Evolutionary conservation across 2,329 filamentous ascomycete genomes (phyloP), one percentile per base, ranked within the genome.

Genomic region (Nemania serpens): DNA sequence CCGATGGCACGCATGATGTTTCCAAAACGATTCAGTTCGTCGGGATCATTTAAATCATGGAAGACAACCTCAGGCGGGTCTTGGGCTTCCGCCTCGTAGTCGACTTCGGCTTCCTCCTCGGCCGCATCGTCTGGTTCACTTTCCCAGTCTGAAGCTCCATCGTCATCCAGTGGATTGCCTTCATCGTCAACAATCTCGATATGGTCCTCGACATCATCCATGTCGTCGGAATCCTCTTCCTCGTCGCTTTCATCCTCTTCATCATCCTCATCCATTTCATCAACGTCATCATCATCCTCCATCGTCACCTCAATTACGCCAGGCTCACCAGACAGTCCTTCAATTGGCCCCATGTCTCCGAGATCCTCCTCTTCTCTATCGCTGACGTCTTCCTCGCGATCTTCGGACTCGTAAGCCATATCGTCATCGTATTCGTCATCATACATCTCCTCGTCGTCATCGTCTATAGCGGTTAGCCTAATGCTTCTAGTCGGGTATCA

Each of bases 391-490:
- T 95, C 91, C 70, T 93, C 91, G 60, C 91, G 91, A 70, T 94
- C 91, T 65, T 84, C 85, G 0, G 88, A 88, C 71, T 81, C 84
- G 69, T 96, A 97, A 56, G 96, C 91, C 87, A 97, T 95, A 67
- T 96, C 94, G 39, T 97, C 92, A 68, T 92, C 94, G 61, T 91
- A 91, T 56, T 93, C 91, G 62, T 95, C 93, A 52, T 93, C 91
- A 68, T 97, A 96, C 91, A 97, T 95, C 69, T 95, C 92, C 68
- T 94, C 91, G 58, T 94, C 91, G 55, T 93, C 92, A 62, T 86
- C 82, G 25, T 39, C 11, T 63, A 77, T 73, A 50, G 25, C 49
- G 25, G 53, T 67, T 49, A 68, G 66, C 54, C 53, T 12, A 18
- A 13, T 39, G 37, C 9, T 15, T 15, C 29, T 42, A 7, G 15